Conservation (phyloP, 331 rosid genomes). For the Rosa hybrid region DNA sequence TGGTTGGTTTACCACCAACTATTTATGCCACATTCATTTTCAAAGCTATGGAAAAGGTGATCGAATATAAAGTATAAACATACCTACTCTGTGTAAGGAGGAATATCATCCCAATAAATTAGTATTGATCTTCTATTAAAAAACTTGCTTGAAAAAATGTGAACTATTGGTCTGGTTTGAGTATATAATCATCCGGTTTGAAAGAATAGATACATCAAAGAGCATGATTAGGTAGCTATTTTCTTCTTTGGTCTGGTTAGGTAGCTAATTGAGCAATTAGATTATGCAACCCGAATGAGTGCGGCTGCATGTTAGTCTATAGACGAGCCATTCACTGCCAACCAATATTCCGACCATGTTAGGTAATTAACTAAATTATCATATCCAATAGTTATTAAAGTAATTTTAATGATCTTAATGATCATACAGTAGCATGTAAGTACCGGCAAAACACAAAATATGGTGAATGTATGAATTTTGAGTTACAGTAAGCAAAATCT, state of each 20-base stretch:
- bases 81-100: not conserved
- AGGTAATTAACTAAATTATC: too few relatives aligned
- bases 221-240: slow-evolving; percentile 6
- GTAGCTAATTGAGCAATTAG: not conserved
- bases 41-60: not conserved
- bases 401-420: not conserved
- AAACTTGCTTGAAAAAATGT: not conserved
- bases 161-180: not conserved
- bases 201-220: not conserved
- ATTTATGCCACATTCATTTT: not conserved
- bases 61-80: not conserved
- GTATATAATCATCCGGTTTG: not conserved
- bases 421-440: not conserved
- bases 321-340: not conserved
- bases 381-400: not conserved
- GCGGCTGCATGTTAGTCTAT: not conserved
- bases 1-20: not conserved
- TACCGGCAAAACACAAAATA: too few relatives aligned
- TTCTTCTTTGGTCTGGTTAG: not conserved
- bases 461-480: not conserved
- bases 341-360: not conserved
- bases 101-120: not conserved
- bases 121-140: not conserved
- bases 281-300: not conserved
- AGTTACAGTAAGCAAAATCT: not conserved